phyloP scores from a whole-genome alignment of 768 basidiomycete species.

The Wakefieldia striispora region DNA sequence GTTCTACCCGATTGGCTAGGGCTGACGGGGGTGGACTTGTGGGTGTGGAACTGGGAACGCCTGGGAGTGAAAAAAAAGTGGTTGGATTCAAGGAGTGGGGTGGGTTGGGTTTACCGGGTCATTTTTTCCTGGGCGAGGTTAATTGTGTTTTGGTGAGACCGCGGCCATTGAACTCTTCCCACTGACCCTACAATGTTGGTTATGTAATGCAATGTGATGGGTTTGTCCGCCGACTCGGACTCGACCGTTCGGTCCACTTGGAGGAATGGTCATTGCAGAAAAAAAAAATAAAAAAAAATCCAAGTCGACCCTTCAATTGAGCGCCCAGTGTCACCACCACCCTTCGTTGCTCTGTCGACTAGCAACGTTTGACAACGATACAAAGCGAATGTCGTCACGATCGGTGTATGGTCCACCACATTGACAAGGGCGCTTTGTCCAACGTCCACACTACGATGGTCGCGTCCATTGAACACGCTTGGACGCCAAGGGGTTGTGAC shows the following conservation, averaged over 20 bases:
- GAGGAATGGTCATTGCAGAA: too few species aligned
- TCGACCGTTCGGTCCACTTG: too few species aligned
- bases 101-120: too few species aligned
- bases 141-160: slow-evolving; percentile 6
- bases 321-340: not conserved
- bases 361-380: too few species aligned
- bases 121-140: not conserved
- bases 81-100: too few species aligned
- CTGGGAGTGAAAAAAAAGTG: slow-evolving; percentile 6
- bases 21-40: not conserved
- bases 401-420: too few species aligned
- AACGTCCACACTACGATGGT: not conserved
- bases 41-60: not conserved
- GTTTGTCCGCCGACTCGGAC: too few species aligned
- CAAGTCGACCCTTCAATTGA: not conserved
- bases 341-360: too few species aligned
- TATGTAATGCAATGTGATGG: slow-evolving; percentile 12
- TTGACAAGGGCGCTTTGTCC: slow-evolving; percentile 22
- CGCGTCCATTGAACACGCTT: slow-evolving; percentile 9
- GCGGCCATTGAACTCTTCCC: too few species aligned
- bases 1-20: slow-evolving; percentile 6
- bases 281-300: not conserved
- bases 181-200: not conserved
- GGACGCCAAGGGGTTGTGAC: slow-evolving; percentile 11
- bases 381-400: not conserved